These are phyloP conservation scores for Hypoxylon crocopeplum DNA, from an alignment of 495 filamentous ascomycete species.

Conservation along the genomic window DNA sequence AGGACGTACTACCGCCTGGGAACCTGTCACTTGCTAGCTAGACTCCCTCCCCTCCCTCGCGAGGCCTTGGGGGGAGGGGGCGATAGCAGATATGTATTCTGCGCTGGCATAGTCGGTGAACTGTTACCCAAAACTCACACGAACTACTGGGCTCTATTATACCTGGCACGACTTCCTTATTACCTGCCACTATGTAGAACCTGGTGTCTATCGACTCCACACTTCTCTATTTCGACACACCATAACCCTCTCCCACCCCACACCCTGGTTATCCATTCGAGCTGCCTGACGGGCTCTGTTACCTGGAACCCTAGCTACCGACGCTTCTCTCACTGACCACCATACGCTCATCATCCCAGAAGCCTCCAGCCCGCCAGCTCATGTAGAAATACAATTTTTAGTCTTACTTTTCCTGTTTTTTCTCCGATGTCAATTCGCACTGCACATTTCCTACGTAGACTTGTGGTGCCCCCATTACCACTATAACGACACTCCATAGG, in stretches of 20 bases:
- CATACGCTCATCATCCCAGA: conserved; percentile 36
- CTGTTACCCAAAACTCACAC: conserved; percentile 34
- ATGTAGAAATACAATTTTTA: conserved; percentile 37
- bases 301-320: conserved; percentile 33
- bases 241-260: conserved; percentile 37
- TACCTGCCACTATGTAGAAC: conserved; percentile 39
- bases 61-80: conserved; percentile 8
- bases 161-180: conserved; percentile 41
- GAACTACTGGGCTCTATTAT: conserved; percentile 44
- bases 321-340: conserved; percentile 34
- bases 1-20: conserved; percentile 24
- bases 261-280: conserved; percentile 37
- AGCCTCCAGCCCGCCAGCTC: conserved; percentile 36
- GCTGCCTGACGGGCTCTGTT: conserved; percentile 31
- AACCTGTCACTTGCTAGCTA: conserved; percentile 29
- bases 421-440: conserved; percentile 40
- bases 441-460: conserved; percentile 50
- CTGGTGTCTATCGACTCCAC: conserved; percentile 43
- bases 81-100: conserved; percentile 27
- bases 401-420: conserved; percentile 41
- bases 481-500: conserved; percentile 43
- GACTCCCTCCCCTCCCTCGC: conserved; percentile 28
- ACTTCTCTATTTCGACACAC: conserved; percentile 37
- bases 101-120: conserved; percentile 37
- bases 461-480: conserved; percentile 46